phyloP scores from a whole-genome alignment of 1,139 yeast species.

The Kodamaea sp. region DNA sequence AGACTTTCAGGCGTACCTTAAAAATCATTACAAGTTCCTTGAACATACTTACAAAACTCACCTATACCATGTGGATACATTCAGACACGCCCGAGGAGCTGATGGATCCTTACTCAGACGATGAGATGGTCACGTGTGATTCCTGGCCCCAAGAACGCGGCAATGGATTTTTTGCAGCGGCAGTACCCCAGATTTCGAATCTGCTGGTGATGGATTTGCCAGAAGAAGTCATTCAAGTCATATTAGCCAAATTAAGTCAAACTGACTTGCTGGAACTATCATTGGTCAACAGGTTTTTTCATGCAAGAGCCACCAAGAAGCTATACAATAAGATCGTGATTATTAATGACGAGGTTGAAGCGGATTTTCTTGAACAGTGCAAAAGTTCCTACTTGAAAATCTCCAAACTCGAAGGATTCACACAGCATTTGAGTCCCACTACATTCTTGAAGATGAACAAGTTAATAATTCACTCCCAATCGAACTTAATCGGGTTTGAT shows the following conservation, averaged over 20 bases:
- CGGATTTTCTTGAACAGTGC: slow-evolving; percentile 5
- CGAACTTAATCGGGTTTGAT: slow-evolving; percentile 18
- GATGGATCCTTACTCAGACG: too few species aligned
- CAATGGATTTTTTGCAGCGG: too few species aligned
- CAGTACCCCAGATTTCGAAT: slow-evolving; percentile 7
- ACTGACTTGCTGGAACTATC: slow-evolving; percentile 18
- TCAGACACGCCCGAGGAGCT: too few species aligned
- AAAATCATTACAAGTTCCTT: too few species aligned
- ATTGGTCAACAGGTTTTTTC: slow-evolving; percentile 15
- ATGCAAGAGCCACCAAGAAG: slow-evolving; percentile 14
- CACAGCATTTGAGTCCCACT: slow-evolving; percentile 10
- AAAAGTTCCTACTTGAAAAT: slow-evolving; percentile 4
- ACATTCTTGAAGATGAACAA: slow-evolving; percentile 18
- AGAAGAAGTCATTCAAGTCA: slow-evolving; percentile 11
- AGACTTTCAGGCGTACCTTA: too few species aligned
- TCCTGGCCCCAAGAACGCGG: too few species aligned
- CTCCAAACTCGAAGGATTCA: slow-evolving; percentile 16
- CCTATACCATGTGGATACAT: too few species aligned
- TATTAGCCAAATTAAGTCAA: slow-evolving; percentile 16
- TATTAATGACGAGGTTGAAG: slow-evolving; percentile 14
- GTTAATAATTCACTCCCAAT: slow-evolving; percentile 23
- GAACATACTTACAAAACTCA: too few species aligned
- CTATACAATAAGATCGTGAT: slow-evolving; percentile 22
- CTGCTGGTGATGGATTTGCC: slow-evolving; percentile 12
- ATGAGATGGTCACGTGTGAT: too few species aligned